Evolutionary conservation across 305 asterid species (phyloP), one percentile per base, ranked within the genome.

Genomic region (Coffea humblotiana): DNA sequence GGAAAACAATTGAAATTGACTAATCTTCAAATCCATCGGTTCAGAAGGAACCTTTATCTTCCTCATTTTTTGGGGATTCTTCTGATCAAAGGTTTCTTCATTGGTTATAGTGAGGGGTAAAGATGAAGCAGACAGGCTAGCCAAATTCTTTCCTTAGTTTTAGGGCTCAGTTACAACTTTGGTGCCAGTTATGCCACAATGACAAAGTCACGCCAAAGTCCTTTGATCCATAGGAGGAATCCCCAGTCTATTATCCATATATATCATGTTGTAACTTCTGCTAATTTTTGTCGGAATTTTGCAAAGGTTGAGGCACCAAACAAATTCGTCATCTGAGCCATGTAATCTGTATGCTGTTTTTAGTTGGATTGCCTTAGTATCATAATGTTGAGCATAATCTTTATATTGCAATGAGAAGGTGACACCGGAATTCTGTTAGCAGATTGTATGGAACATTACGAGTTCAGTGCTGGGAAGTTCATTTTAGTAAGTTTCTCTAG

Each of bases 21-120:
- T 21, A n/a, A 16, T 15, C 13, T 7, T n/a, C n/a, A 3, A 25
- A 37, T 43, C 43, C 40, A 35, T 35, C 19, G 10, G 29, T 68
- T 52, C 35, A 35, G 76, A 32, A 68, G 72, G 69, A 71, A 56
- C 66, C 66, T 81, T 58, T 66, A 27, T 72, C 47, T 70, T 19
- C 21, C 8, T 14, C 79, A 6, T 12, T 76, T 71, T 81, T 60
- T 2, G 45, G 79, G 43, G 69, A 76, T 76, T 76, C 80, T 81
- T 71, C 60, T 52, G 68, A 23, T 58, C 45, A 10, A 16, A 68
- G 71, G 68, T 58, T 43, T 51, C 66, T 52, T 60, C 61, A 60
- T 35, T 61, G 32, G 15, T 76, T 27, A 23, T 16, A 45, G 25
- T 40, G 73, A 35, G 54, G 56, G 35, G 13, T 78, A 47, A 58